Conservation (phyloP, 2,329 filamentous ascomycete species). For the Torrubiellomyces zombiae region DNA sequence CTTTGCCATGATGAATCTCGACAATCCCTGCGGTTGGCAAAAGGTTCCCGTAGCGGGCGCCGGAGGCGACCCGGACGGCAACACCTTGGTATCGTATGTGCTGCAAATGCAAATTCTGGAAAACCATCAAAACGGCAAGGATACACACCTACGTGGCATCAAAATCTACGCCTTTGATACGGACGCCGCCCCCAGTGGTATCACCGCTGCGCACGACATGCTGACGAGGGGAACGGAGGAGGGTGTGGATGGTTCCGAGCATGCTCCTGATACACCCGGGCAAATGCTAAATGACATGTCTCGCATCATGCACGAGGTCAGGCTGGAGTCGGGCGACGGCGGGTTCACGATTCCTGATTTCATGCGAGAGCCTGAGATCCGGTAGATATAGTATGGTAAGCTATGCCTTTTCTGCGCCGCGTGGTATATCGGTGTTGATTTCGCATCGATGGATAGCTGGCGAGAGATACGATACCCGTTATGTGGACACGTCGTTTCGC, state of each 20-base stretch:
- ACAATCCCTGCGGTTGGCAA: constrained; percentile 76
- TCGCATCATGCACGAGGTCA: constrained; percentile 11
- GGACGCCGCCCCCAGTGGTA: constrained; percentile 24
- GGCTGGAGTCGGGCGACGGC: constrained; percentile 16
- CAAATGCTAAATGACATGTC: constrained; percentile 13
- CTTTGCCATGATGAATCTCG: constrained; percentile 65
- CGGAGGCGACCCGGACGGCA: constrained; percentile 45
- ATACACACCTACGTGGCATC: constrained; percentile 88
- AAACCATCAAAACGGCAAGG: constrained; percentile 98
- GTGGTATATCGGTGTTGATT: neutral
- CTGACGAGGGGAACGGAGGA: constrained; percentile 9
- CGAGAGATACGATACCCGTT: too few relatives aligned
- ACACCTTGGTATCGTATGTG: constrained; percentile 72
- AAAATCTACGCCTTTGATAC: constrained; percentile 58
- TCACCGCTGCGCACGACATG: constrained; percentile 12
- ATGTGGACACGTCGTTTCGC: too few relatives aligned
- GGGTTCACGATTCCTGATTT: constrained; percentile 22
- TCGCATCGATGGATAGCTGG: neutral
- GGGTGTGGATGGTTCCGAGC: too few relatives aligned
- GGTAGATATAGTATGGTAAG: constrained; percentile 8
- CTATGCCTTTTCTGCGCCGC: neutral
- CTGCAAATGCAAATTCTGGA: constrained; percentile 83
- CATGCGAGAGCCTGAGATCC: constrained; percentile 25
- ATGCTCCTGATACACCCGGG: constrained; percentile 3
- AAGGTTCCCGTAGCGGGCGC: constrained; percentile 49